Evolutionary conservation across 768 basidiomycete species (phyloP).

Genomic region (Ramaria sp.): DNA sequence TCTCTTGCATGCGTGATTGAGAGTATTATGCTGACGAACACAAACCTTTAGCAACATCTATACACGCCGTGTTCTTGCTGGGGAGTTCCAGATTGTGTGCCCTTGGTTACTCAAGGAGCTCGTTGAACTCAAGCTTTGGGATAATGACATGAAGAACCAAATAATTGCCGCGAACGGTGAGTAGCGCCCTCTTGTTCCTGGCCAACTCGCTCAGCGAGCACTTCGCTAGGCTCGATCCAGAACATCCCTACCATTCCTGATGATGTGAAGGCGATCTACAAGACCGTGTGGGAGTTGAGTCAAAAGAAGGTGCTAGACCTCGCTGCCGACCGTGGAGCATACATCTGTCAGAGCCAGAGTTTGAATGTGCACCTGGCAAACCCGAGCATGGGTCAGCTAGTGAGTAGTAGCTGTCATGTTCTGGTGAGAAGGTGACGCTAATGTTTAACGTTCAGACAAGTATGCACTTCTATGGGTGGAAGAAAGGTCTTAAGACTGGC

Average conservation of each 20-base stretch:
- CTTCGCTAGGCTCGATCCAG: slow-evolving; percentile 47
- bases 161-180: slow-evolving; percentile 87
- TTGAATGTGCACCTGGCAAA: slow-evolving; percentile 88
- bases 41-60: slow-evolving; percentile 74
- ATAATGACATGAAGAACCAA: slow-evolving; percentile 98
- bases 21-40: slow-evolving; percentile 7
- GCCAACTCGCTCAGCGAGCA: neutral
- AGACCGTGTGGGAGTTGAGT: slow-evolving; percentile 99
- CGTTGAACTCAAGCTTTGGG: slow-evolving; percentile 90
- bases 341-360: slow-evolving; percentile 93
- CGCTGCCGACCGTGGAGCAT: slow-evolving; percentile 97
- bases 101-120: slow-evolving; percentile 99
- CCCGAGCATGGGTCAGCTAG: slow-evolving; percentile 81
- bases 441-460: slow-evolving; percentile 37
- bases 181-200: slow-evolving; percentile 20
- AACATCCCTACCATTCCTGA: slow-evolving; percentile 82
- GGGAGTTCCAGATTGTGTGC: slow-evolving; percentile 98
- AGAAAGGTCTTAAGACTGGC: slow-evolving; percentile 97
- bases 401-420: slow-evolving; percentile 6
- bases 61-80: slow-evolving; percentile 96
- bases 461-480: slow-evolving; percentile 99
- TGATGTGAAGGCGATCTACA: slow-evolving; percentile 95
- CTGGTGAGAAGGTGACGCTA: slow-evolving; percentile 14
- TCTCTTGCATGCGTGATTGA: neutral
- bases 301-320: slow-evolving; percentile 98